A percentile compares a stretch with the other conserved stretches of the same genome.
Evolutionary conservation across 768 basidiomycete genomes (phyloP).

Genomic region (Hydnomerulius pinastri): DNA sequence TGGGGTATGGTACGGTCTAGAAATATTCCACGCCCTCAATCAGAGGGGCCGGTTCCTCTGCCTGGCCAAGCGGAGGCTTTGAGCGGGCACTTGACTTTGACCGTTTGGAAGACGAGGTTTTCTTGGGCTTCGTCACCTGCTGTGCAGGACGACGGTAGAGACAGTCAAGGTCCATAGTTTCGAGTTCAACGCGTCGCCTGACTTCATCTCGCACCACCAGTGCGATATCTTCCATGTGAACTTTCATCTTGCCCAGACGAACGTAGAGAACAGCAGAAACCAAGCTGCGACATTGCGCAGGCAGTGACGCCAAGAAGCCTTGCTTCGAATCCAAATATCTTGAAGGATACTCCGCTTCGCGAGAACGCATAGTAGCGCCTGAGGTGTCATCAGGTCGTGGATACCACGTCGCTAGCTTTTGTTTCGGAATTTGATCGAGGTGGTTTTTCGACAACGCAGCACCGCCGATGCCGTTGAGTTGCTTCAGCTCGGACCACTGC

Average conservation of each 20-base stretch:
- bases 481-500: slow-evolving; percentile 45
- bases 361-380: slow-evolving; percentile 35
- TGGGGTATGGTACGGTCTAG: slow-evolving; percentile 9
- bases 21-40: slow-evolving; percentile 37
- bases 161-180: slow-evolving; percentile 18
- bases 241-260: slow-evolving; percentile 34
- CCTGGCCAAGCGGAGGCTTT: background rate
- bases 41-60: slow-evolving; percentile 10
- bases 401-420: slow-evolving; percentile 32
- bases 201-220: slow-evolving; percentile 36
- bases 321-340: slow-evolving; percentile 30
- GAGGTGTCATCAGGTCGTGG: slow-evolving; percentile 26
- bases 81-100: slow-evolving; percentile 9
- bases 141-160: slow-evolving; percentile 19
- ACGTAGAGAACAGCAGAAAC: slow-evolving; percentile 35
- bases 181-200: slow-evolving; percentile 30
- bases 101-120: slow-evolving; percentile 2
- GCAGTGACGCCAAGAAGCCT: slow-evolving; percentile 39
- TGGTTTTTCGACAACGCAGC: slow-evolving; percentile 44
- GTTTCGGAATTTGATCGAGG: slow-evolving; percentile 34
- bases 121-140: slow-evolving; percentile 3
- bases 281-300: slow-evolving; percentile 37
- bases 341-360: slow-evolving; percentile 43
- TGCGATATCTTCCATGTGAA: slow-evolving; percentile 43
- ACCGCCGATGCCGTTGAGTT: slow-evolving; percentile 44